phyloP scores from a whole-genome alignment of 768 basidiomycete species.

The Royoungia palumana region DNA sequence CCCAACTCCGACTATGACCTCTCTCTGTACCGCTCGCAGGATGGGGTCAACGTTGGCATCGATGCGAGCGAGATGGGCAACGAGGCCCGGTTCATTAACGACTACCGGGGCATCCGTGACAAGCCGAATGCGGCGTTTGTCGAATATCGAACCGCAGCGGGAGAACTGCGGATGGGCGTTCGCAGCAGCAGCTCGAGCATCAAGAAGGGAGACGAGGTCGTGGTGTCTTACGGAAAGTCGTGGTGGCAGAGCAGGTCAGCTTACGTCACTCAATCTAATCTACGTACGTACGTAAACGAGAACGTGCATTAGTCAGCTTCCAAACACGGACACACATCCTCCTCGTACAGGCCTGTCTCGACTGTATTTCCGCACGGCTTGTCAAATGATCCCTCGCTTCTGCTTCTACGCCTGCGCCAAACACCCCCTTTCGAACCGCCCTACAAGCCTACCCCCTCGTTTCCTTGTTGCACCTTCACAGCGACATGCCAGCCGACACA shows the following conservation, averaged over 20 bases:
- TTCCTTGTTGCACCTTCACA: constrained; percentile 3
- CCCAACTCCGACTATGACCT: constrained; percentile 83
- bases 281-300: no score
- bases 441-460: constrained; percentile 25
- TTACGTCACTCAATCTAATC: no score
- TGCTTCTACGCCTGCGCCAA: constrained; percentile 35
- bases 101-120: constrained; percentile 73
- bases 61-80: constrained; percentile 79
- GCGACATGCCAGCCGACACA: constrained; percentile 13
- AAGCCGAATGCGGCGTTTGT: constrained; percentile 72
- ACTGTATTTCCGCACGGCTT: neutral
- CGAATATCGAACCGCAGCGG: constrained; percentile 49
- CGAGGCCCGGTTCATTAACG: constrained; percentile 87
- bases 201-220: constrained; percentile 77
- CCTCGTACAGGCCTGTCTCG: no score
- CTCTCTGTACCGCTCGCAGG: constrained; percentile 61
- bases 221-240: constrained; percentile 85
- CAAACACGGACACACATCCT: constrained; percentile 18
- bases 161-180: constrained; percentile 75
- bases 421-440: constrained; percentile 39
- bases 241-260: constrained; percentile 64
- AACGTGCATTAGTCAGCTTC: constrained; percentile 2
- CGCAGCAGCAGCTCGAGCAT: constrained; percentile 61
- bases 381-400: constrained; percentile 50
- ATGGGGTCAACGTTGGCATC: constrained; percentile 64